These are phyloP conservation scores for Reticulascus tulasneorum DNA, from an alignment of 2,329 filamentous ascomycete genomes.

Conservation along the genomic window DNA sequence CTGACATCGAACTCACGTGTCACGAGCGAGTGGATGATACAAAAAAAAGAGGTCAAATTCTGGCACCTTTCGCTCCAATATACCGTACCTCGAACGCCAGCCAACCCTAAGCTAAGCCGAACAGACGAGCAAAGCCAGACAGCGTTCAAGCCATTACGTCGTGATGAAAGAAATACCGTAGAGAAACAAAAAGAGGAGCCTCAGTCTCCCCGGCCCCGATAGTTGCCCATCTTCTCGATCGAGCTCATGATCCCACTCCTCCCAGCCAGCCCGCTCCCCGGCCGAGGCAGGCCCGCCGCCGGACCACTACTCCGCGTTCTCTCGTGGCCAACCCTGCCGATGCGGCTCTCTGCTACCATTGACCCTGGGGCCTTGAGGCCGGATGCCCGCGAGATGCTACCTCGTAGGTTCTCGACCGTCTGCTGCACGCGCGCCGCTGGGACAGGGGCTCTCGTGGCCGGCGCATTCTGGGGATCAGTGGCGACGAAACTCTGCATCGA, in stretches of 20 bases:
- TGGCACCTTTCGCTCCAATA: too few species aligned
- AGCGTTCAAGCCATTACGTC: too few species aligned
- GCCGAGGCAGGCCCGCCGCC: constrained; percentile 36
- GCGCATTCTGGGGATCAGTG: constrained; percentile 11
- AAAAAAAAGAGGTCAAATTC: too few species aligned
- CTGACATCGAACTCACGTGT: too few species aligned
- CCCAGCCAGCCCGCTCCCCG: constrained; percentile 41
- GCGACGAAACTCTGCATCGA: constrained; percentile 54
- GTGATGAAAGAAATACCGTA: too few species aligned
- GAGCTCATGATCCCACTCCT: constrained; percentile 77
- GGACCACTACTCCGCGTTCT: constrained; percentile 37
- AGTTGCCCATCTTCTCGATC: constrained; percentile 81
- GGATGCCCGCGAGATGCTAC: constrained; percentile 51
- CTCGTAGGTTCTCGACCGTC: constrained; percentile 41
- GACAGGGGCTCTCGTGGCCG: constrained; percentile 12
- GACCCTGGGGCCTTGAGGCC: constrained; percentile 60
- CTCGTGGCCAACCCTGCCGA: constrained; percentile 38
- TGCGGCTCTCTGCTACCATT: constrained; percentile 42
- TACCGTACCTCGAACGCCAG: too few species aligned
- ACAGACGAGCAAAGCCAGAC: too few species aligned
- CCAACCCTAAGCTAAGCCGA: too few species aligned
- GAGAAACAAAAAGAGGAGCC: neutral
- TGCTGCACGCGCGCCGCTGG: constrained; percentile 18
- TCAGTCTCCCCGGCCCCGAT: constrained; percentile 38
- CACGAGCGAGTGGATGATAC: too few species aligned